Conservation (phyloP, 805 yeast genomes). For the Nakazawaea ishiwadae region DNA sequence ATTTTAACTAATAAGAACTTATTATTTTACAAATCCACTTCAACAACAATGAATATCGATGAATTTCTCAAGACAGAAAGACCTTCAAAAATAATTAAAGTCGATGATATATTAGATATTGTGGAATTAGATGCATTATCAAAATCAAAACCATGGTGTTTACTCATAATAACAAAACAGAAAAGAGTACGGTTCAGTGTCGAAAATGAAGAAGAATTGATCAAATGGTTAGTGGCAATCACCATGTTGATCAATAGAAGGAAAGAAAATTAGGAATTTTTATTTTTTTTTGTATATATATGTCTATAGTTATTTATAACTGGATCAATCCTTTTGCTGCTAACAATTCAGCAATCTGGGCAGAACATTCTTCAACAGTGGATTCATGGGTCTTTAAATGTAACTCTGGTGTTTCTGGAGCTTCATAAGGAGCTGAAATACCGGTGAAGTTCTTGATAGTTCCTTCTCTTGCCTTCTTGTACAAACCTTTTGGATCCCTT, state of each 20-base stretch:
- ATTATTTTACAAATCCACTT: conserved; percentile 32
- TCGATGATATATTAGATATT: conserved; percentile 37
- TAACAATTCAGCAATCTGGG: conserved; percentile 64
- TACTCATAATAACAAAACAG: conserved; percentile 40
- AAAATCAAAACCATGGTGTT: conserved; percentile 37
- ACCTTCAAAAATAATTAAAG: conserved; percentile 28
- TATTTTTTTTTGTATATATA: not conserved
- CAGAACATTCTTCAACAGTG: conserved; percentile 78
- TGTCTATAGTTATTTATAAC: not conserved
- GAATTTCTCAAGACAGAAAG: conserved; percentile 10
- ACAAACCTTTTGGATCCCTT: conserved; percentile 96
- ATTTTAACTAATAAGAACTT: conserved; percentile 37
- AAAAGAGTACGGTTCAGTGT: conserved; percentile 42
- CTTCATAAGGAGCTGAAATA: conserved; percentile 93
- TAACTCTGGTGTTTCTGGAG: conserved; percentile 80
- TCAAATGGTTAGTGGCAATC: conserved; percentile 43
- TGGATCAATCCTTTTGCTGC: conserved; percentile 23
- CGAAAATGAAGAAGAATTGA: conserved; percentile 38
- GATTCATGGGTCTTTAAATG: conserved; percentile 69
- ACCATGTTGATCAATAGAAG: conserved; percentile 27
- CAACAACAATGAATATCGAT: not conserved
- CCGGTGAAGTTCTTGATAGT: conserved; percentile 93
- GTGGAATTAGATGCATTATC: conserved; percentile 47
- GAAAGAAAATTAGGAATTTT: not conserved
- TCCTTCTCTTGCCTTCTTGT: conserved; percentile 96